These are phyloP conservation scores for Eucalyptus albens DNA, from an alignment of 345 rosid genomes.

Conservation along the genomic window DNA sequence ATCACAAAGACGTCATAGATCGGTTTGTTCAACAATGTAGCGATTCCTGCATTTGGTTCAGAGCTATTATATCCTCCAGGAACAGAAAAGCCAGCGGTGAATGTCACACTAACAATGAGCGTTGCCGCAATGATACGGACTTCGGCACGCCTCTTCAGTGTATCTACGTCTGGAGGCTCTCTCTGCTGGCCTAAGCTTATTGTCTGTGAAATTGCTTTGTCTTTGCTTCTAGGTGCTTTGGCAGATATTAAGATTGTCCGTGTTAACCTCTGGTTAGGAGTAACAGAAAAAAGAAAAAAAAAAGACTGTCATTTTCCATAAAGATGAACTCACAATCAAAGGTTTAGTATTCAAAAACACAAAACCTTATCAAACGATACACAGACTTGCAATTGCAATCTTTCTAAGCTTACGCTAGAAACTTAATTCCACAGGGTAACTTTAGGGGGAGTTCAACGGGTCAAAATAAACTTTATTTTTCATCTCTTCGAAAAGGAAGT, in stretches of 20 bases:
- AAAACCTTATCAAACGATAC: no score
- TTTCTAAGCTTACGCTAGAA: no score
- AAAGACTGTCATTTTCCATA: neutral
- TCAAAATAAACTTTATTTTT: no score
- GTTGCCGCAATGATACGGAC: neutral
- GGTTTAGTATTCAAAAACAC: neutral
- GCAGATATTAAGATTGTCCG: neutral
- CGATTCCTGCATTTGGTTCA: neutral
- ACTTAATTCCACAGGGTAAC: no score
- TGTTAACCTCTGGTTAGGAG: neutral
- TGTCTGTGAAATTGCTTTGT: neutral
- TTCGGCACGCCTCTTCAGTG: neutral
- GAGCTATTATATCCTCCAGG: neutral
- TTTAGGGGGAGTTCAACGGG: no score
- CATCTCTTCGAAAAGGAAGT: no score
- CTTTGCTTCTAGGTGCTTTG: neutral
- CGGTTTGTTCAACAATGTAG: neutral
- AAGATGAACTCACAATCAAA: neutral
- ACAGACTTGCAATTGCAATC: no score
- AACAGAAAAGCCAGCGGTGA: neutral
- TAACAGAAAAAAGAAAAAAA: neutral
- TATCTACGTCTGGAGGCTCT: neutral
- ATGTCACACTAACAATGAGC: neutral
- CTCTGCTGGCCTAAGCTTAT: neutral
- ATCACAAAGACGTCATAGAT: neutral